These are phyloP conservation scores for Phytomonas francai DNA, from an alignment of 208 protist species.

Conservation along the genomic window DNA sequence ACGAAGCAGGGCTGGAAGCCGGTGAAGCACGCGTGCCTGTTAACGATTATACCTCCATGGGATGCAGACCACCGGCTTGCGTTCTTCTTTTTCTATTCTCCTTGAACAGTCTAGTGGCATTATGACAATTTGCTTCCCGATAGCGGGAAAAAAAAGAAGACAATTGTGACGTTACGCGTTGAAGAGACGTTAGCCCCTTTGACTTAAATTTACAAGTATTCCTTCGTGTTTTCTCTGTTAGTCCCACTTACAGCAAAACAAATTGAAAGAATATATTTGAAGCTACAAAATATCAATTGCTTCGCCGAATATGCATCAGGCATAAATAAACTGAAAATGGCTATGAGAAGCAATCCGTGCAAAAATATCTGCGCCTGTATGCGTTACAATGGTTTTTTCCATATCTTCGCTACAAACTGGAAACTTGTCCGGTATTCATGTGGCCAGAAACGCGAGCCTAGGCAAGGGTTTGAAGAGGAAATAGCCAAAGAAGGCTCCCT, in stretches of 20 bases:
- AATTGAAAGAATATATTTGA: background rate
- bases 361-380: background rate
- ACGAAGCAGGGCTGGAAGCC: too few relatives aligned
- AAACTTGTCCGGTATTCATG: slow-evolving; percentile 57
- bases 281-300: background rate
- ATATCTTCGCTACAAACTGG: slow-evolving; percentile 76
- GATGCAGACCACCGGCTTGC: too few relatives aligned
- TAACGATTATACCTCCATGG: too few relatives aligned
- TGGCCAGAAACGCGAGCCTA: slow-evolving; percentile 64
- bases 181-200: background rate
- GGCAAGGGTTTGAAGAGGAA: background rate
- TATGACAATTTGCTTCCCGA: background rate
- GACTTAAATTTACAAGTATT: background rate
- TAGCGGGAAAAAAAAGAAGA: background rate
- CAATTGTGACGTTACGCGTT: background rate
- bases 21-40: too few relatives aligned
- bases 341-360: background rate
- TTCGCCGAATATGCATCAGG: background rate
- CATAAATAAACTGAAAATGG: background rate
- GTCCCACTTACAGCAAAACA: background rate
- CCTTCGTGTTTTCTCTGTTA: background rate
- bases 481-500: background rate
- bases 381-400: slow-evolving; percentile 27
- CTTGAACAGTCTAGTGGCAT: too few relatives aligned
- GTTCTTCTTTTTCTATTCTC: too few relatives aligned